These are phyloP conservation scores for Pleurotus pulmonarius DNA, from an alignment of 768 basidiomycete species.

Conservation along the genomic window DNA sequence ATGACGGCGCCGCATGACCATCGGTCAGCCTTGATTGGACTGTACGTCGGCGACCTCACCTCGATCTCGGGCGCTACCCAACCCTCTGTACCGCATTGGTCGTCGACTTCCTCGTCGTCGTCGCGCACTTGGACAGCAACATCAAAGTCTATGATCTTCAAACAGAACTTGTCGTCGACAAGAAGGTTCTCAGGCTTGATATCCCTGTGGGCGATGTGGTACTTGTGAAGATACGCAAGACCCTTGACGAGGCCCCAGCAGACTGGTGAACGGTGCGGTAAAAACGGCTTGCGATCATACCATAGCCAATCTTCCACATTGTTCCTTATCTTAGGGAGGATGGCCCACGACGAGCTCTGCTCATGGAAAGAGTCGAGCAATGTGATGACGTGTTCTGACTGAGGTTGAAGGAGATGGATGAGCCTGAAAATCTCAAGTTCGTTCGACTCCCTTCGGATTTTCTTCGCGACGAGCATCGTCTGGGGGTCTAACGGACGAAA, in stretches of 20 bases:
- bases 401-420: neutral
- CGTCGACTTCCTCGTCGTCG: neutral
- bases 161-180: constrained; percentile 65
- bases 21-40: constrained; percentile 10
- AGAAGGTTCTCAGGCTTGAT: constrained; percentile 83
- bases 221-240: constrained; percentile 58
- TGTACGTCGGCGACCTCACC: neutral
- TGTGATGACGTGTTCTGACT: constrained; percentile 6
- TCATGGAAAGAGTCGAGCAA: constrained; percentile 6
- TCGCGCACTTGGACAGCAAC: constrained; percentile 6
- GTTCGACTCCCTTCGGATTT: constrained; percentile 4
- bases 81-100: constrained; percentile 2
- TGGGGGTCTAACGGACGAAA: neutral
- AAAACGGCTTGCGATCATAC: neutral
- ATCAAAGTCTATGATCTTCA: constrained; percentile 48
- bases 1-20: constrained; percentile 10
- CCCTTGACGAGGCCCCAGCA: neutral
- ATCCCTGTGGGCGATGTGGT: constrained; percentile 79
- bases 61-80: constrained; percentile 11
- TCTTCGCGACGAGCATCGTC: constrained; percentile 3
- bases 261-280: neutral
- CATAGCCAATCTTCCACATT: neutral
- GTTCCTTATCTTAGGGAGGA: constrained; percentile 1
- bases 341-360: neutral
- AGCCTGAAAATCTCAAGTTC: constrained; percentile 8